Conservation (phyloP, 768 basidiomycete genomes). For the Rhodosporidiobolus sp. region DNA sequence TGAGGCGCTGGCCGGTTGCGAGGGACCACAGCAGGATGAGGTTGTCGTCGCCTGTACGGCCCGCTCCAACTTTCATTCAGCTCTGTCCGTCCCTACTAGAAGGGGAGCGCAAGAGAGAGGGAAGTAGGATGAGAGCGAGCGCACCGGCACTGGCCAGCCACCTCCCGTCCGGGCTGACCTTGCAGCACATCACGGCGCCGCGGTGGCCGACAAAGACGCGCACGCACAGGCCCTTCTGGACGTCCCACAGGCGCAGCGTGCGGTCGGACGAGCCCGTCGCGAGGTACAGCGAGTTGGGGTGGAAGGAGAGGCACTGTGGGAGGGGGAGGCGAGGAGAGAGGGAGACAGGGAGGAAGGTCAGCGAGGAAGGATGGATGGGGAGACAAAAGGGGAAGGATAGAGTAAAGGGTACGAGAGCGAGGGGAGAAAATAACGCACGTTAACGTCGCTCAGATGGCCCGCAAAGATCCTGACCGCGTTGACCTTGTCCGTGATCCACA, state of each 20-base stretch:
- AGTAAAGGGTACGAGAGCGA: constrained; percentile 10
- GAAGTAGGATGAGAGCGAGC: constrained; percentile 34
- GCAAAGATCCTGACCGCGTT: constrained; percentile 86
- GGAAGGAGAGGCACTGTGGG: constrained; percentile 82
- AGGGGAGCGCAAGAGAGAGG: too few relatives aligned
- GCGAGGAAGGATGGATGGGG: not conserved
- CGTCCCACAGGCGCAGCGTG: constrained; percentile 96
- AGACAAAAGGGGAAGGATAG: not conserved
- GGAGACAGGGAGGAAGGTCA: not conserved
- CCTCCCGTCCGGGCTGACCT: constrained; percentile 87
- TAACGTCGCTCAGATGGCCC: constrained; percentile 93
- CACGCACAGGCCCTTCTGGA: constrained; percentile 89
- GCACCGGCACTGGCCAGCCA: constrained; percentile 86
- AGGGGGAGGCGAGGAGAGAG: not conserved
- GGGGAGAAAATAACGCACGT: constrained; percentile 60
- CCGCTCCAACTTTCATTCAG: not conserved
- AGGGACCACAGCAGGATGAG: constrained; percentile 96
- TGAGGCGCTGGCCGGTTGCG: constrained; percentile 86
- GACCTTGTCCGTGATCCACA: constrained; percentile 92
- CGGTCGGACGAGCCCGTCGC: constrained; percentile 95
- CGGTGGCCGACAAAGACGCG: constrained; percentile 95
- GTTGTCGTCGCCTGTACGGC: constrained; percentile 69
- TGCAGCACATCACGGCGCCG: constrained; percentile 76
- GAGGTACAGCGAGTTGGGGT: constrained; percentile 94
- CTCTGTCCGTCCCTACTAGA: too few relatives aligned